These are phyloP conservation scores for Cyberlindnera samutprakarnensis DNA, from an alignment of 805 yeast genomes.

Conservation along the genomic window DNA sequence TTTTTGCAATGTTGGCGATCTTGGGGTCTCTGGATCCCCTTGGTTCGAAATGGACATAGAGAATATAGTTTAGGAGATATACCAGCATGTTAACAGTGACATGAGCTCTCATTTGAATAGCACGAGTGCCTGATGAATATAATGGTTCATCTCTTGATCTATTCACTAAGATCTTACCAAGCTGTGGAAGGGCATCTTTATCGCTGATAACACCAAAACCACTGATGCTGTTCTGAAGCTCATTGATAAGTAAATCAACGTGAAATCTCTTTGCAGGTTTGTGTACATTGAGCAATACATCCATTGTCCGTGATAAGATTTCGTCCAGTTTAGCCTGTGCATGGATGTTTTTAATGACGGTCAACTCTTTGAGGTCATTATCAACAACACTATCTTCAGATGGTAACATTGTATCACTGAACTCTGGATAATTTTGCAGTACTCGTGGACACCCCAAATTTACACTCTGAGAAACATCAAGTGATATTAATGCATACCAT, in stretches of 20 bases:
- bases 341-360: conserved; percentile 40
- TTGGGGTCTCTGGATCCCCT: conserved; percentile 29
- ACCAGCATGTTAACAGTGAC: conserved; percentile 38
- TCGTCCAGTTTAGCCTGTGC: conserved; percentile 39
- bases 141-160: conserved; percentile 18
- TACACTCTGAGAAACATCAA: conserved; percentile 36
- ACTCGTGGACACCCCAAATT: conserved; percentile 34
- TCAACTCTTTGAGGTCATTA: conserved; percentile 33
- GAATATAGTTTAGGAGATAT: conserved; percentile 42
- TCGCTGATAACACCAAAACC: conserved; percentile 23
- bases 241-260: conserved; percentile 29
- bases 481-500: conserved; percentile 41
- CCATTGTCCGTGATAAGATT: conserved; percentile 34
- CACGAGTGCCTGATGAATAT: conserved; percentile 28
- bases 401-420: conserved; percentile 38
- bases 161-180: conserved; percentile 19
- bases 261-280: conserved; percentile 36
- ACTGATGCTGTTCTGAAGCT: conserved; percentile 26
- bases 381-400: conserved; percentile 17
- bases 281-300: conserved; percentile 25
- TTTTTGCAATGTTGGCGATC: conserved; percentile 26
- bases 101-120: conserved; percentile 31
- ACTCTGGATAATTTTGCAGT: conserved; percentile 29
- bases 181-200: conserved; percentile 29
- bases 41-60: conserved; percentile 38